A percentile compares a stretch with the other conserved stretches of the same genome.
Evolutionary conservation across 164 flowering plant species (phyloP).

Genomic region (Vitis cinerea): DNA sequence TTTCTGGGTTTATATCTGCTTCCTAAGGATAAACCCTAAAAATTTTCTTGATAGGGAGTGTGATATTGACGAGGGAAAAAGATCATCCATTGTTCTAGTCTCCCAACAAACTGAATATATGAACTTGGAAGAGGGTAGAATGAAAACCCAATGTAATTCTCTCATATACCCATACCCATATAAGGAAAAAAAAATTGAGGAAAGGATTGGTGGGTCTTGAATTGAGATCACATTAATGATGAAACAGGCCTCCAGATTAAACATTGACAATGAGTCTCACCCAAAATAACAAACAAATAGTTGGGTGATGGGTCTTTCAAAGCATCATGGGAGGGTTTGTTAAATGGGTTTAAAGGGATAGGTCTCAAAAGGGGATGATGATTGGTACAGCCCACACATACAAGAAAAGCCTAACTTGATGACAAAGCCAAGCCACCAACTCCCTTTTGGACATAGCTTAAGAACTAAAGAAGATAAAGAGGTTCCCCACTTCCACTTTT

Average conservation of each 20-base stretch:
- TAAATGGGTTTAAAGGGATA: slow-evolving; percentile 12
- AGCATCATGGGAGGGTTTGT: slow-evolving; percentile 6
- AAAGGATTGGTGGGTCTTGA: too few relatives aligned
- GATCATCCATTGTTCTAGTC: too few relatives aligned
- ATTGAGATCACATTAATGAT: background rate
- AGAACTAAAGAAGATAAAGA: background rate
- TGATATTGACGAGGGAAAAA: too few relatives aligned
- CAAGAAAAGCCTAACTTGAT: slow-evolving; percentile 14
- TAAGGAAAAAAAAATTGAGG: too few relatives aligned
- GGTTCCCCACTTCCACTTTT: slow-evolving; percentile 12
- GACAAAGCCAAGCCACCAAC: slow-evolving; percentile 32
- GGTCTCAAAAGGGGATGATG: slow-evolving; percentile 9
- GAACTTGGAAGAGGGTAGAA: too few relatives aligned
- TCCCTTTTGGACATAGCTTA: slow-evolving; percentile 12
- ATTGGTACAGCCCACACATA: slow-evolving; percentile 2
- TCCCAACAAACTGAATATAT: too few relatives aligned
- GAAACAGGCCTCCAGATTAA: background rate
- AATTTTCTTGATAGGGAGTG: too few relatives aligned
- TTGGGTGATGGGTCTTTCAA: slow-evolving; percentile 22
- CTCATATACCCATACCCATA: too few relatives aligned
- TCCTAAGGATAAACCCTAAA: too few relatives aligned
- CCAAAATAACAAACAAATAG: slow-evolving; percentile 12
- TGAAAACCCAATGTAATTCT: too few relatives aligned
- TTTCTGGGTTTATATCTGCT: too few relatives aligned
- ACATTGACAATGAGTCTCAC: slow-evolving; percentile 2